A percentile compares a stretch with the other conserved stretches of the same genome.
These are phyloP conservation scores for Rhizopogon vinicolor DNA, from an alignment of 768 basidiomycete genomes.

Conservation along the genomic window DNA sequence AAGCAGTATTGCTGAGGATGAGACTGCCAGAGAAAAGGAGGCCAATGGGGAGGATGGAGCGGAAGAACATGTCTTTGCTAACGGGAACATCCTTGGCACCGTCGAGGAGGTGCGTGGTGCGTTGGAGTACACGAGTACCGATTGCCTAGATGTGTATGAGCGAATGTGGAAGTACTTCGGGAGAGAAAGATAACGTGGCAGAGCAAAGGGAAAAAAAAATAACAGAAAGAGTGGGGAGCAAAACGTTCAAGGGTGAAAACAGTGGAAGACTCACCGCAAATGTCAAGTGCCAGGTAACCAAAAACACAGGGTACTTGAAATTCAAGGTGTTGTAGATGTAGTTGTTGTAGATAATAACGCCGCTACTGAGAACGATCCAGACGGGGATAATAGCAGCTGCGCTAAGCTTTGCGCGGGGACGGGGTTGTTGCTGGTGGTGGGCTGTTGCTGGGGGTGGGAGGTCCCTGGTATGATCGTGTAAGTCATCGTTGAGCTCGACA, in stretches of 20 bases:
- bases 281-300: conserved; percentile 81
- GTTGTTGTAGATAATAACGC: conserved; percentile 97
- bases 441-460: conserved; percentile 26
- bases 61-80: conserved; percentile 71
- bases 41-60: conserved; percentile 91
- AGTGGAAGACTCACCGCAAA: conserved; percentile 48
- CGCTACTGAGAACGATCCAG: conserved; percentile 87
- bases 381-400: conserved; percentile 77
- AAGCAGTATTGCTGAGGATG: conserved; percentile 88
- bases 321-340: conserved; percentile 76
- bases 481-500: conserved; percentile 7
- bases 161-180: too few species aligned
- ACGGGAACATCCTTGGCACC: conserved; percentile 76
- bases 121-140: conserved; percentile 81
- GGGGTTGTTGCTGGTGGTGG: conserved; percentile 55
- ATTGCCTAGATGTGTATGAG: conserved; percentile 44
- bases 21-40: conserved; percentile 90
- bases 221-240: too few species aligned
- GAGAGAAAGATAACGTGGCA: too few species aligned
- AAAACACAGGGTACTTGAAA: conserved; percentile 90
- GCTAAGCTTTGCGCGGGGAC: conserved; percentile 46
- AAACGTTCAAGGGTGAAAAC: neutral
- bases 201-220: neutral
- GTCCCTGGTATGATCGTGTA: neutral
- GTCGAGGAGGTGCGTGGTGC: conserved; percentile 78